Evolutionary conservation across 2,329 filamentous ascomycete species (phyloP), one percentile per base, ranked within the genome.

Genomic region (Talaromyces sp.): DNA sequence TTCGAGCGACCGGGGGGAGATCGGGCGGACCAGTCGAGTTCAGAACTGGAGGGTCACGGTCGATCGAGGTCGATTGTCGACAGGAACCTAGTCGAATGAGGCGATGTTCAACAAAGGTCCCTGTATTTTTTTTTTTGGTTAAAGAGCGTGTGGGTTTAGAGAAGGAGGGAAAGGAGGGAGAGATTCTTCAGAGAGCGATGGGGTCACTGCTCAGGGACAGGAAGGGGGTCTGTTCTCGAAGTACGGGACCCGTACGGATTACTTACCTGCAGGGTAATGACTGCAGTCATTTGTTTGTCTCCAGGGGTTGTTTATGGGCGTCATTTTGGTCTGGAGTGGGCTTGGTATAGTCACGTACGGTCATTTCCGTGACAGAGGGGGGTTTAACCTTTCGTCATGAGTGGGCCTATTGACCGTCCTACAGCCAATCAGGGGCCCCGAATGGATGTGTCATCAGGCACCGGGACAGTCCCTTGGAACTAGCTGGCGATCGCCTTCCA

Each of bases 391-490:
- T n/a, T 27, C 19, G 22, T n/a, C 22, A 24, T n/a, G 10, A 19
- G 13, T 20, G 10, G n/a, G 13, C 13, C 42, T 13, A 33, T 20
- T 22, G 3, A 42, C 13, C 13, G 9, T 4, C 30, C 7, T 17
- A 1, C 1, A 6, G n/a, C 54, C 60, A 59, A 52, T 58, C 20
- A 58, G 16, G 24, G 1, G 11, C 20, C 3, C 1, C 1, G 7
- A n/a, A 4, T 8, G 3, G 9, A 49, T 61, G 47, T 43, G 24
- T 62, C 56, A 59, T 62, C 60, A 62, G 60, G 56, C 44, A 62
- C 58, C 36, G 29, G 6, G 9, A 4, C 37, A 17, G 39, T 35
- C 44, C 45, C 37, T 40, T 24, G 43, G 55, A 45, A 44, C 51
- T 32, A 13, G 2, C 24, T 17, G 55, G 20, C 47, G 58, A 62